These are phyloP conservation scores for Strobilomyces echinocephalus DNA, from an alignment of 768 basidiomycete genomes.

Conservation along the genomic window DNA sequence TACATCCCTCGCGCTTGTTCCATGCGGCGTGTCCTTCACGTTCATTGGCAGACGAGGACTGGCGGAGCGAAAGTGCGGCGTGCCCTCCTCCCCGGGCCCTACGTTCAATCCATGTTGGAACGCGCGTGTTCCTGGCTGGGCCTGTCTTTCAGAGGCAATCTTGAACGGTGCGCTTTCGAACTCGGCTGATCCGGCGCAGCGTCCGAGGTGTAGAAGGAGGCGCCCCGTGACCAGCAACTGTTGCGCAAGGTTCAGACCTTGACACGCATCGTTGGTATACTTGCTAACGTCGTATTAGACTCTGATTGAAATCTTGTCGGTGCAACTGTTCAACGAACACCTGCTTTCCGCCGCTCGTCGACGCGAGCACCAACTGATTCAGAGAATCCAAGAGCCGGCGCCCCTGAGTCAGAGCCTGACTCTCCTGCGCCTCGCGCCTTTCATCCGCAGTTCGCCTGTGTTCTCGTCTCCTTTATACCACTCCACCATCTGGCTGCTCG, in stretches of 20 bases:
- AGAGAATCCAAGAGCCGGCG: constrained; percentile 27
- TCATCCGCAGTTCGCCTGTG: constrained; percentile 61
- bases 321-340: too few relatives aligned
- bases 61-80: constrained; percentile 34
- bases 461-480: constrained; percentile 63
- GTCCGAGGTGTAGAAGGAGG: too few relatives aligned
- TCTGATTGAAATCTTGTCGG: too few relatives aligned
- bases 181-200: too few relatives aligned
- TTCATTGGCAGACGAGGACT: constrained; percentile 66
- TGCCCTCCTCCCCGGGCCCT: constrained; percentile 52
- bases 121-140: constrained; percentile 38
- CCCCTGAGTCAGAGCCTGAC: constrained; percentile 23
- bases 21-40: background rate
- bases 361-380: constrained; percentile 12
- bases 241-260: constrained; percentile 49
- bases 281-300: too few relatives aligned
- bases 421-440: constrained; percentile 56
- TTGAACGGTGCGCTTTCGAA: constrained; percentile 31
- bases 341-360: too few relatives aligned
- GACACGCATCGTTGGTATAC: too few relatives aligned
- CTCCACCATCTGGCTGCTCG: constrained; percentile 53
- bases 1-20: background rate
- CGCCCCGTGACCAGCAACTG: constrained; percentile 39
- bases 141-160: constrained; percentile 36
- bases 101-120: constrained; percentile 52